A percentile compares a stretch with the other conserved stretches of the same genome.
These are phyloP conservation scores for Petunia axillaris DNA, from an alignment of 257 asterid genomes.

Conservation along the genomic window DNA sequence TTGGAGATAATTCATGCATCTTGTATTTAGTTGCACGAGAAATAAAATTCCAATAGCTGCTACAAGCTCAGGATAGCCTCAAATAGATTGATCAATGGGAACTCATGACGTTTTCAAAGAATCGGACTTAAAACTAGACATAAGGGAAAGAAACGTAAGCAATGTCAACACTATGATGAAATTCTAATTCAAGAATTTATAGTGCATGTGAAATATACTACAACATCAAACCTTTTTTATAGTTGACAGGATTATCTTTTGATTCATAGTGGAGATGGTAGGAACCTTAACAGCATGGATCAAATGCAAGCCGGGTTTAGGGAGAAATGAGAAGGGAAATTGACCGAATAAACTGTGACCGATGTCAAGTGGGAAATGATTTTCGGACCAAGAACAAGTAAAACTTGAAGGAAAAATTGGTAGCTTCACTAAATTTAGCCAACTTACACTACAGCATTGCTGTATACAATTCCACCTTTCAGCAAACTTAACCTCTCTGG, in stretches of 20 bases:
- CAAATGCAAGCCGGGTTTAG: not conserved
- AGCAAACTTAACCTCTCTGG: constrained; percentile 92
- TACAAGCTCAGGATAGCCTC: constrained; percentile 7
- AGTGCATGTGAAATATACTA: no score
- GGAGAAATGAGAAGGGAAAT: constrained; percentile 21
- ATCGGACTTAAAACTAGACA: not conserved
- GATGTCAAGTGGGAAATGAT: not conserved
- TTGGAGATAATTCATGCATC: not conserved
- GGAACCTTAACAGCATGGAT: not conserved
- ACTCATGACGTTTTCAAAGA: constrained; percentile 6
- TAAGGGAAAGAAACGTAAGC: not conserved
- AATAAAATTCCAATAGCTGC: constrained; percentile 3
- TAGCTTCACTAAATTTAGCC: constrained; percentile 12
- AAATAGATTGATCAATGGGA: not conserved
- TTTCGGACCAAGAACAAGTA: not conserved
- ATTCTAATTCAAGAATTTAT: no score
- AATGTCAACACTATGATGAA: no score
- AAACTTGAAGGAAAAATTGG: not conserved
- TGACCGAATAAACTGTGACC: not conserved
- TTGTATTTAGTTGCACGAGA: constrained; percentile 1
- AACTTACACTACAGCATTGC: constrained; percentile 87
- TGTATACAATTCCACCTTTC: constrained; percentile 89
- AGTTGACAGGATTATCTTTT: no score
- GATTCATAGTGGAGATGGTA: not conserved
- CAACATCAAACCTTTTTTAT: no score